Base-by-base conservation (phyloP, 495 filamentous ascomycete species). In the Halenospora varia region DNA sequence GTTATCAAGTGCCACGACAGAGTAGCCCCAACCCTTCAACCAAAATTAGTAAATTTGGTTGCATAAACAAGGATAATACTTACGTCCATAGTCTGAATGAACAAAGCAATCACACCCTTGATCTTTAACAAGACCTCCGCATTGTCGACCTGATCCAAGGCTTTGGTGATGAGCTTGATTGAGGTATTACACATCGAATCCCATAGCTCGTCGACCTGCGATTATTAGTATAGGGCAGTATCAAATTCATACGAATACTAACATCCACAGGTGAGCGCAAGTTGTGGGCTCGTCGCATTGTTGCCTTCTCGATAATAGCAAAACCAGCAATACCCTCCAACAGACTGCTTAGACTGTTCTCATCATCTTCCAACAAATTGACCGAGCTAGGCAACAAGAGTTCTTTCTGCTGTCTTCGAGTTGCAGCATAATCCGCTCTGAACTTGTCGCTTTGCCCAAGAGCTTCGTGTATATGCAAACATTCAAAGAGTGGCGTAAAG, bases 81-180 rank as follows among this genome's bases (percentile, higher is more conserved):
- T 60, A 84, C 87, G 76, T 96, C 88, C 94, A 97, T 96, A 17
- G 94, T 96, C 65, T 97, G 87, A 69, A 96, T 97, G 70, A 99
- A 99, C 17, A 97, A 72, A 22, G 92, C 89, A 69, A 99, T 82
- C 48, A 93, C 77, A 44, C 89, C 90, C 70, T 97, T 97, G 59
- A 96, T 93, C 65, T 94, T 93, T 13, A 96, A 74, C 35, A 99
- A 71, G 11, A 84, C 81, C 60, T 96, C 90, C 9, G 92, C 90
- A 66, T 92, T 90, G 25, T 85, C 84, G 40, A 97, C 84, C 23
- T 86, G 82, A 26, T 79, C 75, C 8, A 97, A 73, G 10, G 91
- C 87, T 59, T 82, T 88, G 0, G 84, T 83, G 60, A 95, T 93
- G 35, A 96, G 75, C 20, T 75, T 79, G 53, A 96, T 89, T 3